Base-by-base conservation (phyloP, 2,329 filamentous ascomycete genomes). In the Diaporthe sp. region DNA sequence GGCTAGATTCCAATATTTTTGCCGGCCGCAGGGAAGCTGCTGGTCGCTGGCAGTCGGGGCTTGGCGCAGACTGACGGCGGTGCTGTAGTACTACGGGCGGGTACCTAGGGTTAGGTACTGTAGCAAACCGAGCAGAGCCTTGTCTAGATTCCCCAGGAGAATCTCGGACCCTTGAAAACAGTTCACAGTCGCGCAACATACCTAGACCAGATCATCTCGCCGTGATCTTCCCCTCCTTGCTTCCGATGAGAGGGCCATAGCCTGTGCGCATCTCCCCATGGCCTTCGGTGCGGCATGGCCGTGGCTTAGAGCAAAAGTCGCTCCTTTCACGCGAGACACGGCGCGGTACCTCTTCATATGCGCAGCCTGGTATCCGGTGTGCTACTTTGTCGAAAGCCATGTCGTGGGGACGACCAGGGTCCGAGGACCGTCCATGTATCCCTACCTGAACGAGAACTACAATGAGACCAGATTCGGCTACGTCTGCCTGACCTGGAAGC, bases 361-460 rank as follows among this genome's bases (percentile, higher is more conserved):
- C 76, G 87, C 88, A 71, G 89, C 90, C 34, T 93, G 92, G 90
- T 83, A 93, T 34, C 92, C 92, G 1, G 88, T 90, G 20, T 84
- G 90, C 67, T 87, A 92, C 75, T 90, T 89, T 82, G 88, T 93
- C 85, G 90, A 92, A 79, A 85, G 88, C 47, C 87, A 92, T 79
- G 88, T 94, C 51, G 90, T 88, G 31, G 90, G 92, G 78, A 77
- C 92, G 60, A 89, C 88, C 4, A 84, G 85, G 75, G 89, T 94
- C 76, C 86, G 87, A 49, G 92, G 92, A 2, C 83, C 87, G 28
- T 95, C 93, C 28, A 97, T 97, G 94, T 93, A 93, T 73, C 94
- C 94, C 1, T 93, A 92, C 77, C 86, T 96, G 73, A 96, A 96
- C 80, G 87, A 91, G 75, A 89, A 92, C 71, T 92, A 87, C 80